A percentile compares a stretch with the other conserved stretches of the same genome.
Conservation (phyloP, 2,329 filamentous ascomycete species). For the Diplocarpon rosae region DNA sequence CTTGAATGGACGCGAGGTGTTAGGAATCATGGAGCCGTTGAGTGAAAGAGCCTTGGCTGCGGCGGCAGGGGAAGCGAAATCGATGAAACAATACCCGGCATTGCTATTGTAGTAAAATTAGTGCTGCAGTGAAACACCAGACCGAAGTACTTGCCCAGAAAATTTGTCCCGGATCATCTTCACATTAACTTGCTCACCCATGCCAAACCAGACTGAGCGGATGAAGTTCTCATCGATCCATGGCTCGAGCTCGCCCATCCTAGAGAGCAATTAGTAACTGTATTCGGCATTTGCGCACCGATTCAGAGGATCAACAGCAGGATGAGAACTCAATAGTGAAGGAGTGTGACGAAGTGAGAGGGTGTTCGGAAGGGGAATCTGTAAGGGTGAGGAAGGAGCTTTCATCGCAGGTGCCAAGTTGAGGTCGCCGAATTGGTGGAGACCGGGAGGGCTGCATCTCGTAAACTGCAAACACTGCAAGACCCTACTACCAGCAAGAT, state of each 20-base stretch:
- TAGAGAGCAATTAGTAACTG: constrained; percentile 29
- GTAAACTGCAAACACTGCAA: too few relatives aligned
- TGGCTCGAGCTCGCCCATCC: constrained; percentile 98
- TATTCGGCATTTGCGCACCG: not conserved
- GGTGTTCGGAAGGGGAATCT: too few relatives aligned
- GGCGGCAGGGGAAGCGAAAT: constrained; percentile 73
- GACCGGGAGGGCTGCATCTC: too few relatives aligned
- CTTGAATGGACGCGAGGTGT: constrained; percentile 93
- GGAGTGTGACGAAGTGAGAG: too few relatives aligned
- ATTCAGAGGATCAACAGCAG: too few relatives aligned
- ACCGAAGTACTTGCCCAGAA: constrained; percentile 61
- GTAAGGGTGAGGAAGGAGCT: too few relatives aligned
- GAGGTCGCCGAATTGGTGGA: too few relatives aligned
- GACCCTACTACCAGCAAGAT: too few relatives aligned
- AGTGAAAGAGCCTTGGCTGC: constrained; percentile 84
- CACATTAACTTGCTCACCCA: constrained; percentile 91
- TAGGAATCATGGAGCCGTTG: constrained; percentile 83
- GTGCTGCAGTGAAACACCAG: constrained; percentile 4
- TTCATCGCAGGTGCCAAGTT: too few relatives aligned
- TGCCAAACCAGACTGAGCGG: constrained; percentile 80
- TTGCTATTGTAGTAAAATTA: constrained; percentile 45
- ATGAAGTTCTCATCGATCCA: constrained; percentile 99
- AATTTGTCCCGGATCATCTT: constrained; percentile 99
- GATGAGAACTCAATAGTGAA: too few relatives aligned
- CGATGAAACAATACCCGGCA: constrained; percentile 97